Evolutionary conservation across 352 stramenopile species (phyloP), one percentile per base, ranked within the genome.

Genomic region (Pythium brachiatum): DNA sequence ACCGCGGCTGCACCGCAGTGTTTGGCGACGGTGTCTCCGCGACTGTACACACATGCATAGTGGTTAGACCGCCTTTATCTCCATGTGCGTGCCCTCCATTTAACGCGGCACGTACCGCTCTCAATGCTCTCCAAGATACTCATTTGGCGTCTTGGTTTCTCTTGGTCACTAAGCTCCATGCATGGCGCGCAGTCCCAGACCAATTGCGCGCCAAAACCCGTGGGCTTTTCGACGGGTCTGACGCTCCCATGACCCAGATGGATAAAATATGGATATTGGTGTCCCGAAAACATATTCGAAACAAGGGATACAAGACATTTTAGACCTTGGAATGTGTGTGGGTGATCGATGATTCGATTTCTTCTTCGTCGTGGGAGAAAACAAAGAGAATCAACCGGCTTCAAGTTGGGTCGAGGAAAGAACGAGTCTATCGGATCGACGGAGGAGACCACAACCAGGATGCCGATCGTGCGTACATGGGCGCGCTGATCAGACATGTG

Each of bases 391-490:
- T n/a, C 8, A 23, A 51, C 38, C 47, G 47, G 23, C 57, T 64
- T 64, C 57, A 64, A 64, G 57, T 51, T 64, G 15, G 41, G 41
- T 48, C 7, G 20, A 5, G 2, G 29, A 9, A 9, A 11, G 9
- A 9, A 11, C 29, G 5, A 15, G 38, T 48, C 41, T 48, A 32
- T 5, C 57, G n/a, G 11, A 11, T 16, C 18, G 44, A 52, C 16
- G 11, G 23, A 52, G 23, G 23, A 34, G 44, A 29, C 25, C 7
- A 23, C 39, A 1, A n/a, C 21, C 31, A 23, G 32, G 44, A 83
- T 86, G 76, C 76, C 76, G 29, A 86, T 86, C 66, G 76, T 73
- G 48, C 20, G 66, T 58, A 21, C 9, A 34, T 9, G 29, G 5
- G 29, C 29, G 11, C 36, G 12, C 36, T 27, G 7, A 27, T 27